Evolutionary conservation across 1,284 basidiomycete genomes (phyloP), one percentile per base, ranked within the genome.

Genomic region (Takashimella koratensis): DNA sequence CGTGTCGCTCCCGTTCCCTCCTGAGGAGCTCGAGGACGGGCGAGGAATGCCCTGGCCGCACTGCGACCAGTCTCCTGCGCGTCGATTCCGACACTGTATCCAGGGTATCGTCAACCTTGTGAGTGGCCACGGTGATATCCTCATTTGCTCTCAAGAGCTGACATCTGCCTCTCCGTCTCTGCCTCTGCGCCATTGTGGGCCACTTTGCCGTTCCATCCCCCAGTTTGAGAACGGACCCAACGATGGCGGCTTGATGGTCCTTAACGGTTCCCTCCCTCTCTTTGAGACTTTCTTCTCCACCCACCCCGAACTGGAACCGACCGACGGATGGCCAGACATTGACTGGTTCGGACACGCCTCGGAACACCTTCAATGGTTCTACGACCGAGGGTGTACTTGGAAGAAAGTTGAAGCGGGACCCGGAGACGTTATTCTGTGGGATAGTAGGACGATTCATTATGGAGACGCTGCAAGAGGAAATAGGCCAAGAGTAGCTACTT

Each of bases 231-330:
- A 77, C 59, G 77, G 77, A 3, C 71, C 73, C 1, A 52, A 72
- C 40, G 77, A 78, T 46, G 77, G 77, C 36, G 77, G 77, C 11
- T 65, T 78, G 10, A 71, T 76, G 65, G 70, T 78, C 41, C 68
- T 77, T 53, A 65, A 70, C 43, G 73, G 73, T 12, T 69, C 67
- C 13, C 62, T 67, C 30, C 52, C 62, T 6, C 58, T 77, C 10
- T 70, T 73, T 43, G 62, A 63, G 49, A 55, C 76, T 53, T 76
- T 70, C 63, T 74, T 76, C 51, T 65, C 8, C 27, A 61, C 64
- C 12, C 67, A 71, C 58, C 66, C 63, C 3, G 43, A 68, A 26
- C 60, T 71, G 13, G 47, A 52, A 45, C 73, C 73, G 10, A 61
- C 59, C 12, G 73, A 65, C 2, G 73, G 73, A 4, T 74, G 71